phyloP scores from a whole-genome alignment of 2,329 filamentous ascomycete genomes.

The Chrysoporthe cubensis region DNA sequence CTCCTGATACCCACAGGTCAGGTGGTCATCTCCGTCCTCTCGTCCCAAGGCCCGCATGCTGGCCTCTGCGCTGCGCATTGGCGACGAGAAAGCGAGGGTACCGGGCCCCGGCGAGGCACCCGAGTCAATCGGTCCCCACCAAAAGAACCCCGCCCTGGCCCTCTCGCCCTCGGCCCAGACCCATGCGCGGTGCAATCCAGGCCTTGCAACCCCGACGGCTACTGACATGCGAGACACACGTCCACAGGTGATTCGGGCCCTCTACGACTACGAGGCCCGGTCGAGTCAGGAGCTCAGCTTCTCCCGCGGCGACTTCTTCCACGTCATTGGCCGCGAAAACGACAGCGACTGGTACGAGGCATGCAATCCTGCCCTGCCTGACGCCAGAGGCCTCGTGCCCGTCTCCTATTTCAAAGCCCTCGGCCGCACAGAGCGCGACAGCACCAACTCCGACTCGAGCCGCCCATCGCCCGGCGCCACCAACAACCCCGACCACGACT shows the following conservation, averaged over 20 bases:
- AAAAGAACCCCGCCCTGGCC: conserved; percentile 23
- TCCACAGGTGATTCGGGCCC: conserved; percentile 87
- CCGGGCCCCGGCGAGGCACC: conserved; percentile 11
- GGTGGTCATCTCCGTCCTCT: conserved; percentile 4
- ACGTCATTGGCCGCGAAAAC: conserved; percentile 95
- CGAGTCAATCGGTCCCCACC: conserved; percentile 18
- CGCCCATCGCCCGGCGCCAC: conserved; percentile 50
- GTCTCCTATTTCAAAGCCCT: conserved; percentile 92
- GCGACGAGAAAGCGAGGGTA: conserved; percentile 14
- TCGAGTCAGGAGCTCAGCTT: conserved; percentile 83
- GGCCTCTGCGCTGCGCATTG: conserved; percentile 13
- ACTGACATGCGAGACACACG: conserved; percentile 32
- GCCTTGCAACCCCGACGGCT: conserved; percentile 6
- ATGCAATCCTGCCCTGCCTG: conserved; percentile 88
- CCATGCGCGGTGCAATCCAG: neutral
- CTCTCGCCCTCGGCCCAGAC: conserved; percentile 8
- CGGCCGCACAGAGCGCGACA: conserved; percentile 90
- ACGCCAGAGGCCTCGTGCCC: conserved; percentile 87
- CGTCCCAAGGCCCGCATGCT: conserved; percentile 2
- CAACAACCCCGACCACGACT: conserved; percentile 81
- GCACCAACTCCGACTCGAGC: conserved; percentile 68
- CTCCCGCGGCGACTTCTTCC: conserved; percentile 94
- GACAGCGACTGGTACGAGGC: conserved; percentile 98
- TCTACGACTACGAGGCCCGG: conserved; percentile 87
- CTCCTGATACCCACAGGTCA: conserved; percentile 5